Base-by-base conservation (phyloP, 2,329 filamentous ascomycete genomes). In the Westerdykella sp. region DNA sequence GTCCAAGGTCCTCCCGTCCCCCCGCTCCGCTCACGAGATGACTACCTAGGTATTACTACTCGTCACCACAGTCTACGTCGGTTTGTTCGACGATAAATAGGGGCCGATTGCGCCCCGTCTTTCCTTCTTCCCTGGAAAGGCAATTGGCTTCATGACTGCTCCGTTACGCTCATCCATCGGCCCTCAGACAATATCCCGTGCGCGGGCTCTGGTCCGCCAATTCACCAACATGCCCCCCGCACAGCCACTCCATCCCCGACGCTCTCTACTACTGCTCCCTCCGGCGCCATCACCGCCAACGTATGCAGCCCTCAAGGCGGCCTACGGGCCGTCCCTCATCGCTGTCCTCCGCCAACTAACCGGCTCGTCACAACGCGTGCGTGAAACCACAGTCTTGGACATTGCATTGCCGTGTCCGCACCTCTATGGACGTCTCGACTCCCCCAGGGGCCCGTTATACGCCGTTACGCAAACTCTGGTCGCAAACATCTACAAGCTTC, bases 401-500 rank as follows among this genome's bases (percentile, higher is more conserved):
- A 70, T 81, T 54, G 85, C 81, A 2, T 64, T 94, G 31, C 76
- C 78, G 2, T 77, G 78, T 38, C 79, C 83, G 2, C 72, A 84
- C 40, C 73, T 89, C 11, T 69, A 73, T 37, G 74, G 77, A 15
- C 68, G 69, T 25, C 69, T 72, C 18, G 67, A 69, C 16, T 66
- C 69, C 23, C 72, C 77, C 37, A 75, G 77, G 54, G 71, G 76
- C 18, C 69, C 78, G 37, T 71, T 78, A 14, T 95, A 89, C 76
- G 61, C 74, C 28, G 69, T 75, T n/a, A 77, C 82, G 0, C 88
- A 95, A 65, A 73, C 76, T n/a, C 73, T 91, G 5, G 69, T 96
- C 16, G 85, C 85, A 2, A 78, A 79, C 21, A 62, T 94, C 18
- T 97, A 97, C 73, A 81, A 82, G 56, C 75, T 96, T 39, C 72